Percentiles rank a stretch among this genome's conserved stretches.
phyloP scores from a whole-genome alignment of 1,284 basidiomycete genomes.

The Rhodotorula sp. region DNA sequence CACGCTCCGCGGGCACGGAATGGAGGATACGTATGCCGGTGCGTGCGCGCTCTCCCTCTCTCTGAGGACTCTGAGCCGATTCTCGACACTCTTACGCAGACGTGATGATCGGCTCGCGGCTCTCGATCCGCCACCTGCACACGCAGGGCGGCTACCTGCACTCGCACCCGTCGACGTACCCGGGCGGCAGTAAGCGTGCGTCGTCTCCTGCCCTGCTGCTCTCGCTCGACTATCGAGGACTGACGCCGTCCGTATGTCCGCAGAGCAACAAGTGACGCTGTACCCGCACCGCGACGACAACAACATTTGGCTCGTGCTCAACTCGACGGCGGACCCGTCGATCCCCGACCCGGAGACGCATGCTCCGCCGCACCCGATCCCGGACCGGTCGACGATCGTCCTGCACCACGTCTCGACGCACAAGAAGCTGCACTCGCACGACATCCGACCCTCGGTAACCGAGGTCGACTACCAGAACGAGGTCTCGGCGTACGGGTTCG shows the following conservation, averaged over 20 bases:
- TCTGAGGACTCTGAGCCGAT: not conserved
- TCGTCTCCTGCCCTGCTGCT: too few relatives aligned
- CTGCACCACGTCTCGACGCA: slow-evolving; percentile 78
- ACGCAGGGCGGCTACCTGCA: slow-evolving; percentile 98
- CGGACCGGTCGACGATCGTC: slow-evolving; percentile 68
- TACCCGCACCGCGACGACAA: slow-evolving; percentile 94
- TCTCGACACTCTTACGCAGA: slow-evolving; percentile 56
- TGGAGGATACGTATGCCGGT: slow-evolving; percentile 91
- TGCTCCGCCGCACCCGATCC: slow-evolving; percentile 31
- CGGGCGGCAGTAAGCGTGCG: slow-evolving; percentile 55
- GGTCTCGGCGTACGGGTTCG: slow-evolving; percentile 90
- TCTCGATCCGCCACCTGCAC: slow-evolving; percentile 86
- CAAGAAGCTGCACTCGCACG: slow-evolving; percentile 92
- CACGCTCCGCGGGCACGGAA: slow-evolving; percentile 83
- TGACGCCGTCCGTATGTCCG: slow-evolving; percentile 4
- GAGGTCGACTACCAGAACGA: slow-evolving; percentile 99
- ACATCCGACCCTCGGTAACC: slow-evolving; percentile 89
- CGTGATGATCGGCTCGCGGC: slow-evolving; percentile 78
- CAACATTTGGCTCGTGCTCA: slow-evolving; percentile 84
- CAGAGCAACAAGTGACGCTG: slow-evolving; percentile 96
- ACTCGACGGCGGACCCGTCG: slow-evolving; percentile 50
- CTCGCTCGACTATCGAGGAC: too few relatives aligned
- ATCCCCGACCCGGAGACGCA: slow-evolving; percentile 57
- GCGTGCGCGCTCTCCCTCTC: slow-evolving; percentile 45
- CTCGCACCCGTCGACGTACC: slow-evolving; percentile 88